These are phyloP conservation scores for Epicoccum sorghinum DNA, from an alignment of 2,329 filamentous ascomycete species.

Conservation along the genomic window DNA sequence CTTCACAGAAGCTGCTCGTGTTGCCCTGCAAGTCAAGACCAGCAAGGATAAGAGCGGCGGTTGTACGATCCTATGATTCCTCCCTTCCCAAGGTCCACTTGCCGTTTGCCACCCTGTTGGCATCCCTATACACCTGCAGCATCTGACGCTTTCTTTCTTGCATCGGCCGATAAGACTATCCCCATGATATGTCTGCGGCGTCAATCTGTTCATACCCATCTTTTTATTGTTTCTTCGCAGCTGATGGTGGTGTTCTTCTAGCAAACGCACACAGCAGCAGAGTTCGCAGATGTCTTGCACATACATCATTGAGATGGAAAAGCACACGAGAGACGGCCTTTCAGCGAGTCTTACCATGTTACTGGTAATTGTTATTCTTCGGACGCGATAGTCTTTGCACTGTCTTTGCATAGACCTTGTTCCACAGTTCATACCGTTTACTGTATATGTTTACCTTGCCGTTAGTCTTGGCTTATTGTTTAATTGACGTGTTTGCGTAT, in stretches of 20 bases:
- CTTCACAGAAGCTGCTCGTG: constrained; percentile 95
- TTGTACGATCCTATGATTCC: constrained; percentile 44
- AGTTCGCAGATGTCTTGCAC: not conserved
- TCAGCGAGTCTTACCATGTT: not conserved
- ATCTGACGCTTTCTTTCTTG: not conserved
- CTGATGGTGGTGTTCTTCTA: constrained; percentile 8
- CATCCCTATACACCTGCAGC: constrained; percentile 1
- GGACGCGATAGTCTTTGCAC: not conserved
- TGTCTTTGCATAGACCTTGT: constrained; percentile 17
- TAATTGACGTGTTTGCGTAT: constrained; percentile 13
- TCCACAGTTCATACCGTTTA: constrained; percentile 19
- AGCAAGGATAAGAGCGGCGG: constrained; percentile 54
- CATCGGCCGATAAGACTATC: constrained; percentile 4
- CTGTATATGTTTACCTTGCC: constrained; percentile 26
- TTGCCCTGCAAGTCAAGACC: constrained; percentile 71
- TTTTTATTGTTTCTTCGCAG: constrained; percentile 12
- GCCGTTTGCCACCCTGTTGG: not conserved
- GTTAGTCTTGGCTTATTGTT: constrained; percentile 20
- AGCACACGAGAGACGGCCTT: not conserved
- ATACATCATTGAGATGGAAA: not conserved
- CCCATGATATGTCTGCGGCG: constrained; percentile 1
- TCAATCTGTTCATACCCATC: constrained; percentile 21
- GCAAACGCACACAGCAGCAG: not conserved
- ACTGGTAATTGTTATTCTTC: not conserved
- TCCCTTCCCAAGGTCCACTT: constrained; percentile 5